Evolutionary conservation across 805 yeast species (phyloP), one percentile per base, ranked within the genome.

Genomic region (Suhomyces kilbournensis): DNA sequence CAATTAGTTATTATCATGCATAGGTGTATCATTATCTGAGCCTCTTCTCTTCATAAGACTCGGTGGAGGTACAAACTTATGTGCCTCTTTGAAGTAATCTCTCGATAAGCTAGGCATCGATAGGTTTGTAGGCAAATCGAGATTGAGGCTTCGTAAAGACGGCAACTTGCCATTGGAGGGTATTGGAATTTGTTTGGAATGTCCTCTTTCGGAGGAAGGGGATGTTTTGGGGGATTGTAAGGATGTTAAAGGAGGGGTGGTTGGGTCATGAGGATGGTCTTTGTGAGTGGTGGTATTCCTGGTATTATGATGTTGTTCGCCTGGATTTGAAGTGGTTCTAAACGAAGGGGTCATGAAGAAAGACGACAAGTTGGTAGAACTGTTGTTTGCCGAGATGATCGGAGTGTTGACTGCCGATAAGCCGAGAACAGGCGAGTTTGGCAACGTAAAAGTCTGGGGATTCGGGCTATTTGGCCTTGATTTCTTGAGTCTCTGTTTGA

Each of bases 381-480:
- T 67, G 52, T 67, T 72, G 54, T 66, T 72, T n/a, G 77, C 75
- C 1, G 77, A 72, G 38, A 74, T 61, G 20, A 72, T 66, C 1
- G 79, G 79, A 4, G 79, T 75, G 44, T 66, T 74, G 15, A 65
- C 63, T 5, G 71, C 56, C 14, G 76, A 70, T 9, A 73, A 60
- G 1, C 77, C 77, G 49, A 75, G 56, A 7, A 74, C 71, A 2
- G 79, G 79, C 7, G 78, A 73, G 56, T 73, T 74, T 7, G 79
- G 79, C 34, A 75, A 60, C 3, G 78, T 71, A 60, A 73, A 74
- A 23, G 63, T 66, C 46, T 63, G 64, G 10, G 54, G 58, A 25
- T 49, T 49, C 23, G 83, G 83, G 9, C 81, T 76, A 63, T 77
- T 78, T 22, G 84, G 83, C 56, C 83, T 64, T 34, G 81, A 76